Base-by-base conservation (phyloP, 164 flowering plant genomes). In the Vitis rotundifolia region DNA sequence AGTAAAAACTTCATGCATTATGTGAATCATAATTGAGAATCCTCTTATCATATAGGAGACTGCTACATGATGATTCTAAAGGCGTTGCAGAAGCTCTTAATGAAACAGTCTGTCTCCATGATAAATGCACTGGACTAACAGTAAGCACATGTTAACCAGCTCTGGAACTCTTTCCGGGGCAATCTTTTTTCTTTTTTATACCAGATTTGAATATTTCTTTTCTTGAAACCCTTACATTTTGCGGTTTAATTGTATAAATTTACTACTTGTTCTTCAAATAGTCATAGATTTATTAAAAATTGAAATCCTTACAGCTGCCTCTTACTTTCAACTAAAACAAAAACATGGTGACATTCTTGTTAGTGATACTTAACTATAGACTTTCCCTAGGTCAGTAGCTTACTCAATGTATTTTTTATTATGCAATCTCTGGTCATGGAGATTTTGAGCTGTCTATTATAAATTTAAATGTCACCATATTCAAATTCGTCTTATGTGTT, bases 31-130 rank as follows among this genome's bases (percentile, higher is more conserved):
- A 26, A 49, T 31, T 49, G 37, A n/a, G 55, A 9, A 49, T 48
- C n/a, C 6, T 47, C 63, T 69, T 22, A n/a, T 63, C 16, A 8
- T 71, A 10, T 61, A 83, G 84, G 84, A 79, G 87, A 64, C 56
- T 83, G 75, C 66, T 81, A n/a, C 81, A 75, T 57, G 87, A 83
- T 71, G 87, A 83, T 72, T 74, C 75, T 15, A 75, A 83, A 55
- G 87, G 87, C 14, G 87, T 83, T 56, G 87, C 62, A 1, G 87
- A 83, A 67, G 78, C 78, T 54, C 75, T 83, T n/a, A 83, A 83
- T 63, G 87, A 83, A 74, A 81, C 83, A 63, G 81, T 75, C 52
- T 81, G 84, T 68, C 68, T 77, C 18, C 67, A 5, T 19, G 61
- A 79, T 60, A 54, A 77, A 9, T 81, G 84, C 74, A 75, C 37